Conservation (phyloP, 2,329 filamentous ascomycete species). For the Botrytis aclada region DNA sequence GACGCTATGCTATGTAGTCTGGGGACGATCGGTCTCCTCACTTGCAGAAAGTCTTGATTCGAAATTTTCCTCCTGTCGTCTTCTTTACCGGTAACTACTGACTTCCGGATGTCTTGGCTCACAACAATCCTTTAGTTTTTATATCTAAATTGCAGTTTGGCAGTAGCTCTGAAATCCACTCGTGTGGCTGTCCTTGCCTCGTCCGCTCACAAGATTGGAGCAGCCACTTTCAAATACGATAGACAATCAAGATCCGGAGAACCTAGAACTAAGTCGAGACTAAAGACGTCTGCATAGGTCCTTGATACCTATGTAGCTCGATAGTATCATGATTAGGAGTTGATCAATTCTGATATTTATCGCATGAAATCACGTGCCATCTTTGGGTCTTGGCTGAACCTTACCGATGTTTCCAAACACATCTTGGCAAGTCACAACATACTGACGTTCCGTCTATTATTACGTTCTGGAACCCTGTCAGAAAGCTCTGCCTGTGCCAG, state of each 20-base stretch:
- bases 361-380: neutral
- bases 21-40: neutral
- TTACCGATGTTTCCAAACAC: neutral
- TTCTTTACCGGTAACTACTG: neutral
- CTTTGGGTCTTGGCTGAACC: neutral
- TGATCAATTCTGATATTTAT: neutral
- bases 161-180: neutral
- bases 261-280: neutral
- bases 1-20: neutral
- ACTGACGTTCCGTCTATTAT: neutral
- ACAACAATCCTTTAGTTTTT: neutral
- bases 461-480: neutral
- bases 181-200: neutral
- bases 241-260: neutral
- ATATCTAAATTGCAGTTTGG: neutral
- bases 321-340: neutral
- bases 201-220: neutral
- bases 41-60: neutral
- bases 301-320: neutral
- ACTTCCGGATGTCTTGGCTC: neutral
- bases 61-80: too few relatives aligned
- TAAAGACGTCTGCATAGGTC: rapidly evolving
- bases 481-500: neutral
- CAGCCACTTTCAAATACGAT: neutral
- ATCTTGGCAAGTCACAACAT: conserved; percentile 2